Conservation (phyloP, 176 grass and related monocot species). For the Juncus inflexus region DNA sequence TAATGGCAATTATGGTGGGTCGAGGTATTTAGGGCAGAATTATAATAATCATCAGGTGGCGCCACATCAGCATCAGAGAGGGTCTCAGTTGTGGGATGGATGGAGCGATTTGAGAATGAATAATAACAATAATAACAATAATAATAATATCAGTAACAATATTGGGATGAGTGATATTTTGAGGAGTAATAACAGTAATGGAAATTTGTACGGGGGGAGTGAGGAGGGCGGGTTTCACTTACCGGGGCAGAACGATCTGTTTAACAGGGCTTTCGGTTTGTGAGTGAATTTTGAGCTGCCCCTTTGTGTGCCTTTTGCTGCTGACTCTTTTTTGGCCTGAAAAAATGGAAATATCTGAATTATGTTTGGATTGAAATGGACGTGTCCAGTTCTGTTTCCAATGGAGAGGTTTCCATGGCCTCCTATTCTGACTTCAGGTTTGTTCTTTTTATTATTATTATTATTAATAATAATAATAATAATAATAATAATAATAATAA, state of each 20-base stretch:
- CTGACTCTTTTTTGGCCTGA: conserved; percentile 28
- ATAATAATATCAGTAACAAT: neutral
- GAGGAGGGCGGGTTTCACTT: conserved; percentile 58
- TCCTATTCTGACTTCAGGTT: conserved; percentile 44
- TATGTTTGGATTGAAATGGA: conserved; percentile 9
- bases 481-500: no score
- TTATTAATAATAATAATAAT: neutral
- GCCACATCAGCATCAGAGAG: conserved; percentile 59
- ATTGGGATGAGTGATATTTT: neutral
- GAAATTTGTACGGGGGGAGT: conserved; percentile 39
- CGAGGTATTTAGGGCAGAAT: conserved; percentile 50
- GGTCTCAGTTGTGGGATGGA: conserved; percentile 47
- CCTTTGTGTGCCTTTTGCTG: conserved; percentile 18
- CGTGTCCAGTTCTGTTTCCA: conserved; percentile 26
- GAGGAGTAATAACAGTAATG: neutral
- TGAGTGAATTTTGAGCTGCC: conserved; percentile 32
- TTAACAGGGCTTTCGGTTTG: conserved; percentile 79
- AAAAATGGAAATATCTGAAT: neutral
- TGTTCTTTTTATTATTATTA: conserved; percentile 7
- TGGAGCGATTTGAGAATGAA: conserved; percentile 63
- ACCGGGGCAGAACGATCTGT: conserved; percentile 50
- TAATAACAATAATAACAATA: conserved; percentile 38
- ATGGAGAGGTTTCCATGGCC: conserved; percentile 21
- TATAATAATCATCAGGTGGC: conserved; percentile 33
- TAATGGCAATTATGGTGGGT: conserved; percentile 38